A percentile compares a stretch with the other conserved stretches of the same genome.
These are phyloP conservation scores for Huntiella decipiens DNA, from an alignment of 2,329 filamentous ascomycete genomes.

Conservation along the genomic window DNA sequence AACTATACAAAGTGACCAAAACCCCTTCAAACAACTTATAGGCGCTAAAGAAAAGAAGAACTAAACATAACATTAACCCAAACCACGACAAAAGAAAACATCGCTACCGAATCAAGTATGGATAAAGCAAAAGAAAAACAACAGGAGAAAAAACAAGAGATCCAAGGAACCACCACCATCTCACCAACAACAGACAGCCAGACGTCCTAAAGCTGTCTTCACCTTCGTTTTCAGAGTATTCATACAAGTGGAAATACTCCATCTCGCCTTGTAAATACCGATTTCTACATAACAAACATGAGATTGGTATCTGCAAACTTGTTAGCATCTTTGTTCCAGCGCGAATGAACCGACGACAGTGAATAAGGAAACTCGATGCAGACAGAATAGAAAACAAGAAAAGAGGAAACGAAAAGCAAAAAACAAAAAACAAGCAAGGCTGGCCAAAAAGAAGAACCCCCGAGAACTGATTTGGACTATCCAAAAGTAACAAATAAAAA, in stretches of 20 bases:
- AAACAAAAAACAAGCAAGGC: no score
- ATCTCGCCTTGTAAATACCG: no score
- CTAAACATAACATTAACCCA: conserved; percentile 4
- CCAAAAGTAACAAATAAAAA: no score
- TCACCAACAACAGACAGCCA: neutral
- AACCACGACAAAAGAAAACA: conserved; percentile 1
- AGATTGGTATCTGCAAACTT: conserved; percentile 36
- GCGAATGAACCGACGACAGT: neutral
- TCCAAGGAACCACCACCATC: neutral
- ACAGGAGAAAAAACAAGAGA: neutral
- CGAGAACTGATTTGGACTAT: no score
- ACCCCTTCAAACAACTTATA: neutral
- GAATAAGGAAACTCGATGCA: neutral
- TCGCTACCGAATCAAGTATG: neutral
- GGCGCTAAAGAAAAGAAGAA: neutral
- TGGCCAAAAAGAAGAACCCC: no score
- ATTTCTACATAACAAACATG: conserved; percentile 39
- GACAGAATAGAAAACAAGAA: neutral
- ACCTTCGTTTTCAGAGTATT: neutral
- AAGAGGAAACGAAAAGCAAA: neutral
- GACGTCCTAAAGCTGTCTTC: no score
- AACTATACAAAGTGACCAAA: neutral
- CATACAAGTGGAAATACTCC: neutral
- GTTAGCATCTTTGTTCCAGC: conserved; percentile 5
- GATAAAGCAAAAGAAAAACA: neutral